Base-by-base conservation (phyloP, 768 basidiomycete genomes). In the Inosperma sp. region DNA sequence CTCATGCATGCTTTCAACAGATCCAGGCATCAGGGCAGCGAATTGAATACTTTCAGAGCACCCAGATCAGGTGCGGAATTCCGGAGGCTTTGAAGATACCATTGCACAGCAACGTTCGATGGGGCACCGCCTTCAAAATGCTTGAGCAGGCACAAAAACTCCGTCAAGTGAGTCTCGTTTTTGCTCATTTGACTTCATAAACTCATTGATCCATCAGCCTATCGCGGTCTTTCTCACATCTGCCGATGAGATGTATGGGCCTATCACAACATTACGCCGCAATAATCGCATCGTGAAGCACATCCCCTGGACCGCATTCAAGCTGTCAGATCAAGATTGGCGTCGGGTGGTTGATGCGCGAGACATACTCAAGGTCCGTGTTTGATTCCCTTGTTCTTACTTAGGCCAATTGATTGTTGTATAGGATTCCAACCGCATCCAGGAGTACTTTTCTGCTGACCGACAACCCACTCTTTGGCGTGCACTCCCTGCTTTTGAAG, bases 241-340 rank as follows among this genome's bases (percentile, higher is more conserved):
- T 1, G 62, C 67, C 0, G 61, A 68, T 43, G 39, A 58, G 5
- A 52, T 60, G 4, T 69, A 53, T 50, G 65, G 67, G 3, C 62
- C 67, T 7, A 65, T 69, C 36, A 69, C 65, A 0, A 55, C 54
- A 7, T n/a, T n/a, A n/a, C n/a, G n/a, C n/a, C n/a, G n/a, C n/a
- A n/a, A n/a, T n/a, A n/a, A n/a, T n/a, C n/a, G n/a, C n/a, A n/a
- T n/a, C 9, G 35, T 41, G 22, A 66, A 64, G 43, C 49, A 64
- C 13, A 64, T 68, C 13, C 61, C 54, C 1, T 68, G 67, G 64
- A 45, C 47, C 1, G 59, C 59, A 2, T 68, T 66, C 42, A 44
- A 25, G 16, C 10, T 44, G 14, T 22, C 42, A 8, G 42, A 27
- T 5, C 6, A 10, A 10, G 42, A 44, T n/a, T 44, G 42, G 42